Evolutionary conservation across 352 stramenopile species (phyloP), one percentile per base, ranked within the genome.

Genomic region (Albugo candida): DNA sequence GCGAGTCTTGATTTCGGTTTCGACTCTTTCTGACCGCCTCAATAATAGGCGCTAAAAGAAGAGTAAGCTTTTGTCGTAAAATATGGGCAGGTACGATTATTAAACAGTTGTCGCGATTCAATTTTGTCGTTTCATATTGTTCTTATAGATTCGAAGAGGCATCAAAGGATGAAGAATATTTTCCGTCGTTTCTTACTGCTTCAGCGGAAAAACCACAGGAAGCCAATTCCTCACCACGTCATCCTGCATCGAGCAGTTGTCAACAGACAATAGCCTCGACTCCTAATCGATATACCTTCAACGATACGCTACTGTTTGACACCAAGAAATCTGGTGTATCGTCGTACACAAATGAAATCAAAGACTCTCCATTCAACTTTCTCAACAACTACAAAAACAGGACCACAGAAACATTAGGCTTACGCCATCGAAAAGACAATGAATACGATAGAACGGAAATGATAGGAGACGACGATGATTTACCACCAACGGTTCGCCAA

Each of bases 181-280:
- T 85, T 43, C 73, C 73, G 34, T 70, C 70, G 14, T 67, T 83
- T 45, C 59, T 85, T 8, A 85, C 73, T 2, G 60, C 74, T 64
- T 47, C 67, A 3, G 35, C 44, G 2, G 60, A 70, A 41, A 71
- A 70, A 40, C 62, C 60, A 49, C 72, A 79, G 48, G 64, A 81
- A 37, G 11, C 43, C 19, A 24, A 17, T 41, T 31, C 24, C 3
- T 31, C 24, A 10, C 24, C 24, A 31, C 24, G 8, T 31, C 3
- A 31, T 31, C 3, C 24, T 31, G 24, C 24, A 82, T 60, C 52
- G 49, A 51, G 16, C 48, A 54, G 16, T 49, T 64, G 44, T 39
- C 43, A 24, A 17, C 16, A 48, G 48, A 48, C 11, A 44, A 43
- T 10, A 24, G 38, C 8, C 38, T 43, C 38, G 3, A 24, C 3